Percentiles rank a stretch among this genome's conserved stretches.
Conservation (phyloP, 164 flowering plant species). For the Tinospora cordifolia region DNA sequence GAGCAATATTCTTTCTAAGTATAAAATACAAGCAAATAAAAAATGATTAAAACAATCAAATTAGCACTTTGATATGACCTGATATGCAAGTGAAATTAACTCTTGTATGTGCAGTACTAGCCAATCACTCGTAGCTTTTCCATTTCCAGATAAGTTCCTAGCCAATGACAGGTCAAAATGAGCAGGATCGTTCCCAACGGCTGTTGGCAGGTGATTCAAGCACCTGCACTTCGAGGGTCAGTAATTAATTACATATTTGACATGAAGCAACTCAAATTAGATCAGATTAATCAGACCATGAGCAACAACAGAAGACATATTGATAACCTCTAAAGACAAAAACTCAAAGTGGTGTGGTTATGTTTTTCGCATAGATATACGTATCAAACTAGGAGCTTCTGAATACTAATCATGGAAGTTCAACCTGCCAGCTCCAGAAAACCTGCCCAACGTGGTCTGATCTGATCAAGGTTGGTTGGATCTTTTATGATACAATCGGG, state of each 20-base stretch:
- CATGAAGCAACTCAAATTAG: neutral
- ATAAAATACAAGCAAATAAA: neutral
- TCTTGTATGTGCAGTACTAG: constrained; percentile 80
- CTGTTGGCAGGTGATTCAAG: constrained; percentile 70
- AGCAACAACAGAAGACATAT: neutral
- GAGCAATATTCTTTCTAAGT: neutral
- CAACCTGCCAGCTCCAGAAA: too few relatives aligned
- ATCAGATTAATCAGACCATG: neutral
- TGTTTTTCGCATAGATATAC: too few relatives aligned
- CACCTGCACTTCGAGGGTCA: constrained; percentile 41
- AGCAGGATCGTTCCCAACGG: constrained; percentile 77
- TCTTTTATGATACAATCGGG: too few relatives aligned
- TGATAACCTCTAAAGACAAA: neutral
- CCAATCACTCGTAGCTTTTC: constrained; percentile 53
- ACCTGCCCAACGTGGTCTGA: too few relatives aligned
- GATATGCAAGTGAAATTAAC: constrained; percentile 87
- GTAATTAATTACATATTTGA: neutral
- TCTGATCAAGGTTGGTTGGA: too few relatives aligned
- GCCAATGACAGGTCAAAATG: constrained; percentile 89
- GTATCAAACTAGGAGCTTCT: too few relatives aligned
- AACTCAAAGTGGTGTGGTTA: neutral
- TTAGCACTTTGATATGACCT: constrained; percentile 37
- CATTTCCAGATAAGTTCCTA: constrained; percentile 31
- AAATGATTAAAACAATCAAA: neutral
- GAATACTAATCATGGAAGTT: too few relatives aligned